Conservation (phyloP, 805 yeast genomes). For the Zygotorulaspora chibaensis region DNA sequence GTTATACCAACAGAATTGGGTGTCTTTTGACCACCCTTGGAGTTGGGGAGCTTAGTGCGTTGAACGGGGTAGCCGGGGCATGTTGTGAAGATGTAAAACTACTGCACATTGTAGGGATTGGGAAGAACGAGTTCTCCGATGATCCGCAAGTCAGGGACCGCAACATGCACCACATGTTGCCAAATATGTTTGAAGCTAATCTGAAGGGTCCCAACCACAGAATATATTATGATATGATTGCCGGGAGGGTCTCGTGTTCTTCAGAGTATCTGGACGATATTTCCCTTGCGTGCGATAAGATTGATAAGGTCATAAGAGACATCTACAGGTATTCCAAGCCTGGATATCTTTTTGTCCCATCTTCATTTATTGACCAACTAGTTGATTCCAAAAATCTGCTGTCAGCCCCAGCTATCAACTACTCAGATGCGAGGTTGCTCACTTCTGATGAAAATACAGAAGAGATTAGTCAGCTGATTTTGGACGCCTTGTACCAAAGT, state of each 20-base stretch:
- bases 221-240: conserved; percentile 61
- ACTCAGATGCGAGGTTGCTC: conserved; percentile 12
- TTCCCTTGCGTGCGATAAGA: conserved; percentile 44
- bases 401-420: conserved; percentile 14
- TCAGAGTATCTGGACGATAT: conserved; percentile 47
- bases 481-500: conserved; percentile 48
- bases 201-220: conserved; percentile 56
- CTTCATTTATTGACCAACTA: conserved; percentile 51
- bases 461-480: conserved; percentile 42
- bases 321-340: conserved; percentile 64
- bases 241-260: conserved; percentile 51
- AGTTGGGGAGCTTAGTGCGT: conserved; percentile 76
- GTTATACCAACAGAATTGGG: conserved; percentile 39
- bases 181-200: conserved; percentile 42
- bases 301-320: conserved; percentile 60
- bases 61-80: conserved; percentile 79
- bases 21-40: conserved; percentile 54
- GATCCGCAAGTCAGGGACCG: conserved; percentile 20
- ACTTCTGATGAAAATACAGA: conserved; percentile 13
- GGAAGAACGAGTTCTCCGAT: conserved; percentile 12
- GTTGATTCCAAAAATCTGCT: conserved; percentile 21
- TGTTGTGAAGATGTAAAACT: conserved; percentile 78
- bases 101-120: conserved; percentile 63
- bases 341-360: conserved; percentile 76
- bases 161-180: conserved; percentile 59